Percentiles rank a stretch among this genome's conserved stretches.
phyloP scores from a whole-genome alignment of 2,329 filamentous ascomycete species.

The Trichoderma semiorbis region DNA sequence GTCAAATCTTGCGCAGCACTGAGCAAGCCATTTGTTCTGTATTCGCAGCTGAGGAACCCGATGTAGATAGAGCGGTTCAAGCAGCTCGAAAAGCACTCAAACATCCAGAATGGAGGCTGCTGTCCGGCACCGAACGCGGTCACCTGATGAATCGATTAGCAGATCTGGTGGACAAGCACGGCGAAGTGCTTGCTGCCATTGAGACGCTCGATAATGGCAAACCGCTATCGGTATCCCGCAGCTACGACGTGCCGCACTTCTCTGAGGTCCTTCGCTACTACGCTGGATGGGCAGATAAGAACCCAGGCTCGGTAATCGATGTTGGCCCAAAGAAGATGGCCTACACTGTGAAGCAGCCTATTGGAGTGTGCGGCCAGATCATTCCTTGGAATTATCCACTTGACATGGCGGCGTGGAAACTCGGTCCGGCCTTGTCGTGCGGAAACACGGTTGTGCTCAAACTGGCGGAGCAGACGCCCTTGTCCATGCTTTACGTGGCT shows the following conservation, averaged over 20 bases:
- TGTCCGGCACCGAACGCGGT: slow-evolving; percentile 66
- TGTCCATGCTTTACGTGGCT: slow-evolving; percentile 59
- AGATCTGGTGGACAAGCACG: slow-evolving; percentile 64
- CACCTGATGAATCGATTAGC: slow-evolving; percentile 67
- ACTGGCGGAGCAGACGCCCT: slow-evolving; percentile 58
- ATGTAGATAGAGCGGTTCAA: slow-evolving; percentile 67
- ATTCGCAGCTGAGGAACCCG: slow-evolving; percentile 61
- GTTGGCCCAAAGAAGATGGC: slow-evolving; percentile 67
- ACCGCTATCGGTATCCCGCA: slow-evolving; percentile 63
- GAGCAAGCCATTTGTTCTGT: slow-evolving; percentile 69
- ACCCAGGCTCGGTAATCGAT: slow-evolving; percentile 73
- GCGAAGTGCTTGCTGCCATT: slow-evolving; percentile 45
- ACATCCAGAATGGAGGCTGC: slow-evolving; percentile 62
- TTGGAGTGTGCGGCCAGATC: slow-evolving; percentile 74
- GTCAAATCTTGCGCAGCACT: slow-evolving; percentile 31
- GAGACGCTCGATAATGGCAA: slow-evolving; percentile 84
- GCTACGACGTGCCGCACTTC: slow-evolving; percentile 56
- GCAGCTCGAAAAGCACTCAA: slow-evolving; percentile 68
- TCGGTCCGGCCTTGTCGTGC: slow-evolving; percentile 57
- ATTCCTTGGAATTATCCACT: slow-evolving; percentile 83
- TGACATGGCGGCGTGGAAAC: slow-evolving; percentile 57
- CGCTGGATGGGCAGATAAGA: slow-evolving; percentile 76
- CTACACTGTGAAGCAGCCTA: slow-evolving; percentile 71
- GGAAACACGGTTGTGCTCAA: slow-evolving; percentile 59
- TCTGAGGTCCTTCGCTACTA: slow-evolving; percentile 64